Evolutionary conservation across 352 stramenopile genomes (phyloP).

Genomic region (Pythium catenulatum): DNA sequence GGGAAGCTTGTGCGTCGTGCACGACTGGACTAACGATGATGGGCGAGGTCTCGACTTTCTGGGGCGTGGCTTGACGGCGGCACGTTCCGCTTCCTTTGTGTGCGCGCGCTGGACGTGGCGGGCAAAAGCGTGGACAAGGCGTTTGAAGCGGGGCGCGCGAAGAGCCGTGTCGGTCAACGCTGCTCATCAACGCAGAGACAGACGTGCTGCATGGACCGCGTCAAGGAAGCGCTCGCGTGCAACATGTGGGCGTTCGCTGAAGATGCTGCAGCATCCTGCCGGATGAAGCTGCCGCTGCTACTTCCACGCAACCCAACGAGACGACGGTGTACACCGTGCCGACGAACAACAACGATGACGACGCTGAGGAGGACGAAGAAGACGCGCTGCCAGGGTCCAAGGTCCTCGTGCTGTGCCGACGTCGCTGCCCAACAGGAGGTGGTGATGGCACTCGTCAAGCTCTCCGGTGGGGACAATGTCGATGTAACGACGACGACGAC

Average conservation of each 20-base stretch:
- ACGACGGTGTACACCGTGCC: too few species aligned
- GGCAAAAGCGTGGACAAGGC: too few species aligned
- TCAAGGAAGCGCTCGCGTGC: slow-evolving; percentile 85
- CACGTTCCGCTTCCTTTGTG: too few species aligned
- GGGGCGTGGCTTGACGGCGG: too few species aligned
- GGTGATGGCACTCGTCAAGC: neutral
- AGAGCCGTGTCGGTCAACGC: slow-evolving; percentile 17
- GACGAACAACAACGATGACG: too few species aligned
- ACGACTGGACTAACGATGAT: too few species aligned
- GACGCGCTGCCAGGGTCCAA: neutral
- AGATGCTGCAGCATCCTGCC: slow-evolving; percentile 49
- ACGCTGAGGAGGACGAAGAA: neutral
- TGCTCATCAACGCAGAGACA: slow-evolving; percentile 59
- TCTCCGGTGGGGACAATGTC: neutral
- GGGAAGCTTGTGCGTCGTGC: too few species aligned
- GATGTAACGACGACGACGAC: too few species aligned
- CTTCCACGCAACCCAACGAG: too few species aligned
- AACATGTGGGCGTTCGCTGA: slow-evolving; percentile 89
- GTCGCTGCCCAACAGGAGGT: slow-evolving; percentile 9
- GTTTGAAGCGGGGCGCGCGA: neutral
- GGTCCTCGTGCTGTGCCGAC: slow-evolving; percentile 55
- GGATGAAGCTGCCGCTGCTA: neutral
- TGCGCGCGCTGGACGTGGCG: too few species aligned
- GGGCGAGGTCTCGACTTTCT: too few species aligned
- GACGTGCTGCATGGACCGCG: slow-evolving; percentile 76